These are phyloP conservation scores for Eucalyptus pumila DNA, from an alignment of 345 rosid genomes.

Conservation along the genomic window DNA sequence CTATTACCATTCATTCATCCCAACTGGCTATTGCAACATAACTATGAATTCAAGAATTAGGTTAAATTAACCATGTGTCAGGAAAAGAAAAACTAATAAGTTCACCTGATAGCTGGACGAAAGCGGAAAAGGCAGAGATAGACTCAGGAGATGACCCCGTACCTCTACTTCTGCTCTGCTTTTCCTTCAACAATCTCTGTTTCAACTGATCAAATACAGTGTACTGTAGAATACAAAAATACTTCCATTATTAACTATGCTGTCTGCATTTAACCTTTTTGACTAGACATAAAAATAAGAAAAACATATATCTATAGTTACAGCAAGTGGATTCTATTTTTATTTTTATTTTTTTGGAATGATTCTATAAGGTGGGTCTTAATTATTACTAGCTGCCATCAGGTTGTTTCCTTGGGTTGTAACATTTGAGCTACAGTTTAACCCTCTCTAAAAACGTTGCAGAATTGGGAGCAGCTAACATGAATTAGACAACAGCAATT, in stretches of 20 bases:
- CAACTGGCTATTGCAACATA: background rate
- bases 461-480: background rate
- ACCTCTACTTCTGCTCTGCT: constrained; percentile 11
- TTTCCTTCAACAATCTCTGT: constrained; percentile 35
- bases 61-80: background rate
- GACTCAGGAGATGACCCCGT: constrained; percentile 31
- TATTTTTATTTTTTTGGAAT: background rate
- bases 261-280: background rate
- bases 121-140: constrained; percentile 80
- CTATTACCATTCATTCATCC: background rate
- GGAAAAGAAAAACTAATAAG: background rate
- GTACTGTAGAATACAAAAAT: constrained; percentile 28
- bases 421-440: background rate
- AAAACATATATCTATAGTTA: background rate
- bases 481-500: background rate
- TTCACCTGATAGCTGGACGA: constrained; percentile 71
- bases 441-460: background rate
- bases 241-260: background rate
- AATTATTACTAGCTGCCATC: background rate
- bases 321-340: background rate
- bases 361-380: background rate
- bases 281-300: background rate
- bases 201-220: constrained; percentile 95
- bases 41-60: background rate
- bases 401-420: background rate